A percentile compares a stretch with the other conserved stretches of the same genome.
Evolutionary conservation across 345 rosid genomes (phyloP).

Genomic region (Bruguiera gymnorhiza): DNA sequence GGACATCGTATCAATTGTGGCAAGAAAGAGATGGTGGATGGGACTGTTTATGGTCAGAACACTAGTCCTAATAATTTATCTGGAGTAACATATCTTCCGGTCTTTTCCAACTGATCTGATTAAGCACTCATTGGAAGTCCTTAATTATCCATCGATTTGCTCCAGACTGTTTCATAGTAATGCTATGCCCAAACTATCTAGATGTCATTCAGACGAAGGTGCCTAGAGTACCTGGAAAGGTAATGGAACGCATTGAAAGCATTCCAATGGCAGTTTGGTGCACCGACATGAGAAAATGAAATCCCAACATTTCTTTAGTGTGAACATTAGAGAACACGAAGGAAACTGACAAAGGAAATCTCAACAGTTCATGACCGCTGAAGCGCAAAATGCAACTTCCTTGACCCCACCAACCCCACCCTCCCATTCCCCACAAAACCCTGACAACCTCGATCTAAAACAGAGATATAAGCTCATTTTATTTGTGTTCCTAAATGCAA

Average conservation of each 20-base stretch:
- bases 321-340: constrained; percentile 23
- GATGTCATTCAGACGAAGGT: background rate
- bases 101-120: background rate
- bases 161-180: too few species aligned
- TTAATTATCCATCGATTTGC: too few species aligned
- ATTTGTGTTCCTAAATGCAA: constrained; percentile 6
- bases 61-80: too few species aligned
- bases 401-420: background rate
- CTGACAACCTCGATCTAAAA: background rate
- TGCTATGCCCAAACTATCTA: too few species aligned
- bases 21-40: constrained; percentile 52
- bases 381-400: constrained; percentile 11
- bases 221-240: constrained; percentile 3
- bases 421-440: background rate
- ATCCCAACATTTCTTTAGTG: constrained; percentile 30
- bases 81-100: background rate
- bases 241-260: constrained; percentile 8
- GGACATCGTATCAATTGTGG: constrained; percentile 64
- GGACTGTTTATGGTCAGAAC: constrained; percentile 47
- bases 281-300: constrained; percentile 31
- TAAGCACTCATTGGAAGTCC: too few species aligned
- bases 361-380: constrained; percentile 17
- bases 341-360: constrained; percentile 18
- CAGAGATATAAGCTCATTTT: background rate
- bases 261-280: constrained; percentile 15